phyloP scores from a whole-genome alignment of 805 yeast genomes.

The Hanseniaspora jakobsenii region DNA sequence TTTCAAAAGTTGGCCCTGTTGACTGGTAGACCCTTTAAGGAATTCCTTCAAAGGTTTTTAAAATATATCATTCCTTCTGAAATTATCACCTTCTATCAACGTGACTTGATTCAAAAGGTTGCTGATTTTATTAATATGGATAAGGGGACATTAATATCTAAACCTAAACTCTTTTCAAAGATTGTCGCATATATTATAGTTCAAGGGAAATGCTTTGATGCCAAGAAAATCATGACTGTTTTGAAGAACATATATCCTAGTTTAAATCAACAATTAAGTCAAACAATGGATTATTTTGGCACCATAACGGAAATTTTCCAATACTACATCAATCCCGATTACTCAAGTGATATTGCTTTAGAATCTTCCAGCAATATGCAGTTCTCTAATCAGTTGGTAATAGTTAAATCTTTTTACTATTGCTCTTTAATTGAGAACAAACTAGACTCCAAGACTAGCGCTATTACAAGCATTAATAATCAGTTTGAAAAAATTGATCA shows the following conservation, averaged over 20 bases:
- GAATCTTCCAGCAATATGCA: background rate
- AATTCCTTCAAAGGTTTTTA: conserved; percentile 57
- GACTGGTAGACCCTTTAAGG: conserved; percentile 47
- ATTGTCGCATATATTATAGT: conserved; percentile 7
- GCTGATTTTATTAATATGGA: conserved; percentile 19
- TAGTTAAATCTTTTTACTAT: conserved; percentile 8
- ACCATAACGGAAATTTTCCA: conserved; percentile 14
- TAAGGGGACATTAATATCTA: conserved; percentile 1
- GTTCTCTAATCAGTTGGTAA: conserved; percentile 5
- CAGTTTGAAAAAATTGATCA: conserved; percentile 10
- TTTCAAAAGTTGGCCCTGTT: conserved; percentile 51
- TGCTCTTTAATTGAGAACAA: conserved; percentile 7
- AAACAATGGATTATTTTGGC: conserved; percentile 5
- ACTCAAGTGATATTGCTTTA: background rate
- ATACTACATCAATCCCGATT: conserved; percentile 4
- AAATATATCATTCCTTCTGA: conserved; percentile 67
- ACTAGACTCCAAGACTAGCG: background rate
- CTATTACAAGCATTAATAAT: conserved; percentile 14
- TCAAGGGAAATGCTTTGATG: conserved; percentile 10
- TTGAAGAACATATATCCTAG: conserved; percentile 6
- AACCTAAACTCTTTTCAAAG: background rate
- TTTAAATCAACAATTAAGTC: background rate
- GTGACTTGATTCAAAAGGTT: conserved; percentile 39
- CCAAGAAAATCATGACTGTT: conserved; percentile 9
- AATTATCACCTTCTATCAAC: conserved; percentile 46